Evolutionary conservation across 768 basidiomycete species (phyloP).

Genomic region (Boletus rubescentipes): DNA sequence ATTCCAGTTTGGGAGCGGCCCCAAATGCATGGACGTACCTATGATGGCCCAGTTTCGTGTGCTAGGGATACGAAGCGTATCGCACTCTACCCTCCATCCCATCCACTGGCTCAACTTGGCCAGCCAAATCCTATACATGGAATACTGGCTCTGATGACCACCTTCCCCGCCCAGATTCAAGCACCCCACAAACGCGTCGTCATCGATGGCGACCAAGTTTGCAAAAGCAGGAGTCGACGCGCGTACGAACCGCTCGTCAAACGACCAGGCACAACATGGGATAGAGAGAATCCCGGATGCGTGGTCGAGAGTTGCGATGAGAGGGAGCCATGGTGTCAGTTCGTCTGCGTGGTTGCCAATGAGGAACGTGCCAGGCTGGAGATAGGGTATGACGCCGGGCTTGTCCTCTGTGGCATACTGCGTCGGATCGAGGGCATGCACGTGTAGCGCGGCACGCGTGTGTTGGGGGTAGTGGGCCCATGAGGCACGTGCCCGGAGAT

Average conservation of each 20-base stretch:
- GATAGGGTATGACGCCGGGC: conserved; percentile 21
- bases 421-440: conserved; percentile 70
- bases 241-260: conserved; percentile 67
- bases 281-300: conserved; percentile 77
- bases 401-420: not conserved
- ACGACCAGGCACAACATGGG: conserved; percentile 87
- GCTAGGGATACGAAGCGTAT: conserved; percentile 85
- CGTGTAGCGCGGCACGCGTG: conserved; percentile 61
- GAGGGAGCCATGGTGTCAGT: conserved; percentile 90
- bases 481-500: conserved; percentile 80
- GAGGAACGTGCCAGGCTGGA: conserved; percentile 61
- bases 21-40: conserved; percentile 48
- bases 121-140: conserved; percentile 85
- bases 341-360: conserved; percentile 98
- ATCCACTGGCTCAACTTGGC: conserved; percentile 67
- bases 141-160: conserved; percentile 66
- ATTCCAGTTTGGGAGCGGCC: not conserved
- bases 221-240: conserved; percentile 33
- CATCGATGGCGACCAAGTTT: conserved; percentile 17
- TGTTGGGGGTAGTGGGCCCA: conserved; percentile 74
- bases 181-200: conserved; percentile 36
- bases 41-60: conserved; percentile 92
- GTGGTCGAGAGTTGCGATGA: conserved; percentile 62
- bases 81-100: conserved; percentile 88
- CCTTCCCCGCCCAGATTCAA: conserved; percentile 66